Conservation (phyloP, 2,329 filamentous ascomycete genomes). For the Arthroderma sp. region DNA sequence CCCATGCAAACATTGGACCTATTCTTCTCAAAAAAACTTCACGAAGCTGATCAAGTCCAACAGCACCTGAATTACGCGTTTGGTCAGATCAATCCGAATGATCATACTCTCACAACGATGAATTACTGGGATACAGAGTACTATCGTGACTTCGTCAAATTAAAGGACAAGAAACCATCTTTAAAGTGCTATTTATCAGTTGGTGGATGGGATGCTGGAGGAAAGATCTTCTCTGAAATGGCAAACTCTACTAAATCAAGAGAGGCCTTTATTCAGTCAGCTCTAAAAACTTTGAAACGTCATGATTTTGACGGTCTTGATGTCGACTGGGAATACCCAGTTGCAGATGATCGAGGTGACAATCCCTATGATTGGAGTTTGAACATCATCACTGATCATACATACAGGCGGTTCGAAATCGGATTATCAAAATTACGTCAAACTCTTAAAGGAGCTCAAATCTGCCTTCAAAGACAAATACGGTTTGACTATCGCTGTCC, state of each 20-base stretch:
- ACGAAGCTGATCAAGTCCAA: background rate
- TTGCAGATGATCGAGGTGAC: slow-evolving; percentile 1
- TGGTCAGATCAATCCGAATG: slow-evolving; percentile 24
- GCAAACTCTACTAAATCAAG: slow-evolving; percentile 2
- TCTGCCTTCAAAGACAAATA: background rate
- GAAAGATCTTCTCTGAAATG: slow-evolving; percentile 13
- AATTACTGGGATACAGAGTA: no score
- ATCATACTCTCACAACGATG: slow-evolving; percentile 7
- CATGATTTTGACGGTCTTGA: slow-evolving; percentile 6
- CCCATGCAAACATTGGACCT: no score
- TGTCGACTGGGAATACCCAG: slow-evolving; percentile 5
- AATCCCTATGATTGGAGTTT: background rate
- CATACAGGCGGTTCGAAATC: background rate
- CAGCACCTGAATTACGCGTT: slow-evolving; percentile 25
- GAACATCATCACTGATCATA: background rate
- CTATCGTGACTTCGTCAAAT: slow-evolving; percentile 9
- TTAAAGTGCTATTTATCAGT: slow-evolving; percentile 24
- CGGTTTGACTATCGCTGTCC: background rate
- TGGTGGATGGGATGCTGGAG: slow-evolving; percentile 25
- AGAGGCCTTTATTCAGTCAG: background rate
- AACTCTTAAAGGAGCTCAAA: background rate
- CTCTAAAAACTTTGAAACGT: background rate
- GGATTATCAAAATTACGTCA: slow-evolving; percentile 1
- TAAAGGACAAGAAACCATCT: slow-evolving; percentile 19
- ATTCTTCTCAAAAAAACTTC: no score